Percentiles rank a stretch among this genome's conserved stretches.
These are phyloP conservation scores for Oryza glumipatula DNA, from an alignment of 176 grass and related monocot genomes.

Conservation along the genomic window DNA sequence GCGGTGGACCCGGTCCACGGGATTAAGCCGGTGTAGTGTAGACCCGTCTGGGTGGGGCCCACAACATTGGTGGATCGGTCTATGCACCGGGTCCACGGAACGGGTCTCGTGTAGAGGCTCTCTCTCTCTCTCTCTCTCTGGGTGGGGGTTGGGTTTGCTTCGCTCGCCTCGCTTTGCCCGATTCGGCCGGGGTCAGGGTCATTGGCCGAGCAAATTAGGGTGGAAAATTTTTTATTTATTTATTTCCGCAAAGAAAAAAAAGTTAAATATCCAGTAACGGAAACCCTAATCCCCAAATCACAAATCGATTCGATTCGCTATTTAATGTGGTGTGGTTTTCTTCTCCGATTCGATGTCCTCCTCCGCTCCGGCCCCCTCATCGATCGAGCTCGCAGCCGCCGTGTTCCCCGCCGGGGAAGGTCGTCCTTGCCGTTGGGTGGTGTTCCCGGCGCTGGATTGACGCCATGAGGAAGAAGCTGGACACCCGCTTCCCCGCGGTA, in stretches of 20 bases:
- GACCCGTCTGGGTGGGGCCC: background rate
- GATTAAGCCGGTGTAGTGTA: background rate
- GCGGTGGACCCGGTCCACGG: conserved; percentile 7
- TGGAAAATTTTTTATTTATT: background rate
- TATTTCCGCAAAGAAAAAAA: conserved; percentile 4
- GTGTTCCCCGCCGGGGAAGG: background rate
- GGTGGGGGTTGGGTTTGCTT: background rate
- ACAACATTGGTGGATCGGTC: fast-evolving
- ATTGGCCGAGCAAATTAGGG: conserved; percentile 15
- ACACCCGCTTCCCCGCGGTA: conserved; percentile 96
- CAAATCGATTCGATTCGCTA: conserved; percentile 37
- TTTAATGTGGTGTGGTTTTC: conserved; percentile 43
- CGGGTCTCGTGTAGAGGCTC: background rate
- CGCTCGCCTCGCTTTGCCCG: conserved; percentile 18
- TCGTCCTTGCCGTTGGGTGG: background rate
- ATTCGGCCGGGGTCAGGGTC: conserved; percentile 21
- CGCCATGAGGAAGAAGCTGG: conserved; percentile 99
- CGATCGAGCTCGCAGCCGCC: conserved; percentile 35
- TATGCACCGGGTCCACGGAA: conserved; percentile 18
- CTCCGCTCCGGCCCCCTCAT: conserved; percentile 22
- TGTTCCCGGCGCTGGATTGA: background rate
- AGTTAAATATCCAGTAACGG: conserved; percentile 37
- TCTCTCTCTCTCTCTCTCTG: no score
- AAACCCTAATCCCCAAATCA: conserved; percentile 55
- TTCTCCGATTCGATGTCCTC: conserved; percentile 45